Base-by-base conservation (phyloP, 23 red algal species). In the Gracilariopsis chorda region DNA sequence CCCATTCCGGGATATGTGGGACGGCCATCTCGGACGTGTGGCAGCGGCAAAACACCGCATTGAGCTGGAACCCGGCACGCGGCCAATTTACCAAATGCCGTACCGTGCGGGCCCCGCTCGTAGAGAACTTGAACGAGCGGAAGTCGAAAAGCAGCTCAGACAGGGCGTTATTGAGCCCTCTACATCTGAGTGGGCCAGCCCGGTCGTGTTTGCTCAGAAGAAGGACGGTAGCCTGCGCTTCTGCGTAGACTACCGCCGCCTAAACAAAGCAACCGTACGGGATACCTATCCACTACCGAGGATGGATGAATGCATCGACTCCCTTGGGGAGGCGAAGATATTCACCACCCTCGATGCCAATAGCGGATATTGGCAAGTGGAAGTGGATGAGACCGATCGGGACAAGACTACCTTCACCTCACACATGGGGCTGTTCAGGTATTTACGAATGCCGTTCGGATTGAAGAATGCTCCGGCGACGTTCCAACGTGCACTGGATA, bases 301-400 rank as follows among this genome's bases (percentile, higher is more conserved):
- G 24, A 67, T 84, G 80, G 80, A 84, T 25, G 56, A 84, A 21
- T 84, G 45, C 14, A 62, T 84, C n/a, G 80, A 84, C 51, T 84
- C 80, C 0, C 62, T 84, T 40, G 55, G 53, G 0, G 62, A 84
- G 56, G 56, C 56, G 27, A 61, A 51, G 0, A 70, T 84, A 47
- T 84, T 84, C 43, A 60, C 62, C 51, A 84, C 55, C 51, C 39
- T 65, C 37, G 62, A 84, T 25, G 48, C 48, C 33, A 84, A 67
- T 44, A 51, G 43, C 17, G 80, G 80, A 32, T 84, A 84, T 48
- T 77, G 37, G 70, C 70, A 77, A 43, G 40, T 3, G 32, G 17
- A 43, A 27, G 37, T 77, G 40, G 44, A 43, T 27, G 51, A 83
- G 17, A 1, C 2, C 49, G 78, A 62, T 41, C 6, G 51, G 47